phyloP scores from a whole-genome alignment of 345 rosid genomes.

The Hirschfeldia incana region DNA sequence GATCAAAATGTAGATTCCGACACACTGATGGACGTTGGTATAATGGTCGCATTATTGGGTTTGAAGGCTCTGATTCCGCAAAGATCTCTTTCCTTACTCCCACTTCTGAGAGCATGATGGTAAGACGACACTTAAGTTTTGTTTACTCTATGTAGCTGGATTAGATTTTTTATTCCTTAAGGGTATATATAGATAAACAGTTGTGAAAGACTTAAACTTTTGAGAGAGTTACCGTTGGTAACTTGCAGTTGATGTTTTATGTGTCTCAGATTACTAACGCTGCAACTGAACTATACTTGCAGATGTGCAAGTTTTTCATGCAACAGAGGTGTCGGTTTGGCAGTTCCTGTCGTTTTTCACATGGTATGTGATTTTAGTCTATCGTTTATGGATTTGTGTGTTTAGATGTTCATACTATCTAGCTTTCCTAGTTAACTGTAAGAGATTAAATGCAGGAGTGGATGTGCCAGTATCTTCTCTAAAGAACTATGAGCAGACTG shows the following conservation, averaged over 20 bases:
- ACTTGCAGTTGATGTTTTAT: neutral
- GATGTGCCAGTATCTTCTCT: slow-evolving; percentile 75
- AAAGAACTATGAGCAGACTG: slow-evolving; percentile 61
- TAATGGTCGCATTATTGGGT: slow-evolving; percentile 66
- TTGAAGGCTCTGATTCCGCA: slow-evolving; percentile 55
- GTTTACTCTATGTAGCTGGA: neutral
- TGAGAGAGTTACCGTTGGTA: too few relatives aligned
- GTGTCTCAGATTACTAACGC: slow-evolving; percentile 48
- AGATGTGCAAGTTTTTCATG: slow-evolving; percentile 98
- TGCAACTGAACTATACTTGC: slow-evolving; percentile 52
- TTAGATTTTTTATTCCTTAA: too few relatives aligned
- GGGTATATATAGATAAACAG: too few relatives aligned
- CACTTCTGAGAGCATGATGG: slow-evolving; percentile 86
- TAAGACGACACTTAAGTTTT: slow-evolving; percentile 36
- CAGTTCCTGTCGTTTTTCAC: slow-evolving; percentile 81
- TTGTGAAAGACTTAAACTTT: too few relatives aligned
- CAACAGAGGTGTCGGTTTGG: slow-evolving; percentile 98
- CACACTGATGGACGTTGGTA: slow-evolving; percentile 88
- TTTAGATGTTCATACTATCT: neutral
- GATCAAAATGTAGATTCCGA: slow-evolving; percentile 79
- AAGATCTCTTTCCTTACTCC: slow-evolving; percentile 87
- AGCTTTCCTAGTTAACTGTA: slow-evolving; percentile 17
- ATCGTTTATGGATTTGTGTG: neutral
- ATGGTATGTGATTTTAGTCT: slow-evolving; percentile 56
- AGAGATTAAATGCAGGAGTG: slow-evolving; percentile 51